Evolutionary conservation across 2,329 filamentous ascomycete species (phyloP).

Genomic region (Venturia nashicola): DNA sequence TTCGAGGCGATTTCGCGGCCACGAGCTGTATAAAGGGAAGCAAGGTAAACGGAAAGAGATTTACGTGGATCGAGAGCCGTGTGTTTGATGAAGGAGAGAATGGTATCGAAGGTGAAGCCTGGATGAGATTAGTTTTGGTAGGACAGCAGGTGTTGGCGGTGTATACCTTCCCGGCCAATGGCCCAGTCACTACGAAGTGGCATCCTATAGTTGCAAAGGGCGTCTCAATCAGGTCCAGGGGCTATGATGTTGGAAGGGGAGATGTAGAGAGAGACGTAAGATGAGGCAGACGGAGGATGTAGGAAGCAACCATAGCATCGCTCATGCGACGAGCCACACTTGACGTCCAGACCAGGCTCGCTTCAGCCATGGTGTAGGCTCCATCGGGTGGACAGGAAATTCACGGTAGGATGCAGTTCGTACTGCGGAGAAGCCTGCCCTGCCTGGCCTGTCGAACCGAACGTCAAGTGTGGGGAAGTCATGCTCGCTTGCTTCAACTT

Average conservation of each 20-base stretch:
- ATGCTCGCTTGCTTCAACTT: not conserved
- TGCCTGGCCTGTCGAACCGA: not conserved
- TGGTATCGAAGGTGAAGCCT: slow-evolving; percentile 47
- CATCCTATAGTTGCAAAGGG: slow-evolving; percentile 14
- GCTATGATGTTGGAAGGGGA: not conserved
- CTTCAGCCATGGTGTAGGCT: not conserved
- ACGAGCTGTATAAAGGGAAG: slow-evolving; percentile 50
- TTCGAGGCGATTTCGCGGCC: slow-evolving; percentile 41
- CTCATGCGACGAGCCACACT: not conserved
- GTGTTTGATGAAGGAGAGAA: slow-evolving; percentile 43
- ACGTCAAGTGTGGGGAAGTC: not conserved
- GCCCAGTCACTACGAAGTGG: slow-evolving; percentile 25
- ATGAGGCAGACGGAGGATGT: not conserved
- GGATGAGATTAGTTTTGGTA: not conserved
- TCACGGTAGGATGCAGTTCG: not conserved
- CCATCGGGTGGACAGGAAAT: not conserved
- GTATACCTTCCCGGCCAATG: slow-evolving; percentile 26
- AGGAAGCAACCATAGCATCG: not conserved
- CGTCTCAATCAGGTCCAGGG: not conserved
- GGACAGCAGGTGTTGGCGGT: not conserved
- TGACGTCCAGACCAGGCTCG: not conserved
- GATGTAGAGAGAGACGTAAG: no score
- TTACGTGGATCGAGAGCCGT: slow-evolving; percentile 54
- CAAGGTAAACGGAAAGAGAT: slow-evolving; percentile 50
- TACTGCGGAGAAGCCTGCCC: not conserved